These are phyloP conservation scores for Pythium myriotylum DNA, from an alignment of 352 stramenopile species.

Conservation along the genomic window DNA sequence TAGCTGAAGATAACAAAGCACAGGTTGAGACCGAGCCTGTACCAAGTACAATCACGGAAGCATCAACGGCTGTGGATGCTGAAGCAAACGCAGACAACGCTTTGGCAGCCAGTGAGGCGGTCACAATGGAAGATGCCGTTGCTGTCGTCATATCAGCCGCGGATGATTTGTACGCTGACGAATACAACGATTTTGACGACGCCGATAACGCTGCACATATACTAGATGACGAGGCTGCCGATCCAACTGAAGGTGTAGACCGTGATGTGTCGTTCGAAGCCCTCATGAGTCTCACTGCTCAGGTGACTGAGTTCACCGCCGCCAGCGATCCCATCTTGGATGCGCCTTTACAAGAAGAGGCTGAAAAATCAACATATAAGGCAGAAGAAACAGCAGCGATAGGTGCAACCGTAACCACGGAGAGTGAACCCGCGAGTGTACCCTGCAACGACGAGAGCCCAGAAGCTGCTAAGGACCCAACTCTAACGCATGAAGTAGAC, in stretches of 20 bases:
- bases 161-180: conserved; percentile 61
- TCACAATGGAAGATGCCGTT: conserved; percentile 12
- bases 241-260: background rate
- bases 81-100: background rate
- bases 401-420: too few relatives aligned
- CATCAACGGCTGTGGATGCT: background rate
- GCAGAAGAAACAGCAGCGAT: background rate
- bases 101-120: background rate
- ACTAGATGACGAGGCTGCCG: conserved; percentile 15
- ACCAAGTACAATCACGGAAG: too few relatives aligned
- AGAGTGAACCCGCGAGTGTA: too few relatives aligned
- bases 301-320: conserved; percentile 21
- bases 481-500: too few relatives aligned
- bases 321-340: background rate
- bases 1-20: too few relatives aligned
- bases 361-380: background rate
- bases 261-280: conserved; percentile 25
- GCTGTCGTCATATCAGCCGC: conserved; percentile 11
- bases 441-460: too few relatives aligned
- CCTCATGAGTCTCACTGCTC: conserved; percentile 27
- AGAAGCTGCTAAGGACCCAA: too few relatives aligned
- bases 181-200: conserved; percentile 57
- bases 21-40: too few relatives aligned
- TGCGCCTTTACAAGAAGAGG: background rate
- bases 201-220: conserved; percentile 21